phyloP scores from a whole-genome alignment of 345 rosid genomes.

The Xanthoceras sorbifolium region DNA sequence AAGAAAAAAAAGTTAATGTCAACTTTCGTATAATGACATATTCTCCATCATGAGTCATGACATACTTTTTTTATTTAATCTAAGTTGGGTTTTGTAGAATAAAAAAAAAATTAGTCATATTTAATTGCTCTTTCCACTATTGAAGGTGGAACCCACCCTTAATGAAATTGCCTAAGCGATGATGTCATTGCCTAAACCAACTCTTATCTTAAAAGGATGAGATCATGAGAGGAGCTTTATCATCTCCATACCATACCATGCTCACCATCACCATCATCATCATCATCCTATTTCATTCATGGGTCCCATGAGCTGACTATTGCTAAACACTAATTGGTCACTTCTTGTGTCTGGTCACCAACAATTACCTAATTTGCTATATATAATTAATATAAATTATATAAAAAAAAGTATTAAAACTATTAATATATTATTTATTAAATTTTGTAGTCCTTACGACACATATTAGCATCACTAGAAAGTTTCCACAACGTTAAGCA shows the following conservation, averaged over 20 bases:
- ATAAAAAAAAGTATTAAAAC: too few relatives aligned
- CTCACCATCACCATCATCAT: neutral
- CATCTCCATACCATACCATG: constrained; percentile 1
- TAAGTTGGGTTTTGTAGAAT: neutral
- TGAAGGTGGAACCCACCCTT: constrained; percentile 9
- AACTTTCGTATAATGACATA: neutral
- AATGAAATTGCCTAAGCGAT: constrained; percentile 32
- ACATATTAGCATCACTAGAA: too few relatives aligned
- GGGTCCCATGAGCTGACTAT: constrained; percentile 4
- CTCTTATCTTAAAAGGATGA: constrained; percentile 12
- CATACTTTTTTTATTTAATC: constrained; percentile 5
- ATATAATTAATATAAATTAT: neutral
- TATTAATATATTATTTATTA: too few relatives aligned
- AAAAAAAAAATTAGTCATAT: neutral
- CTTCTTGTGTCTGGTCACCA: constrained; percentile 2
- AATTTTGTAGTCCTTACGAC: too few relatives aligned
- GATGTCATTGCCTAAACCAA: constrained; percentile 34
- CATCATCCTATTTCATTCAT: neutral
- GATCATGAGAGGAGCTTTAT: neutral
- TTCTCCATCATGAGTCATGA: neutral
- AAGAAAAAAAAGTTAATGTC: neutral
- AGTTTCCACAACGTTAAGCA: neutral
- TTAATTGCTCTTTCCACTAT: neutral
- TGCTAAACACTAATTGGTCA: constrained; percentile 11
- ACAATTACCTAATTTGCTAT: constrained; percentile 19